Base-by-base conservation (phyloP, 768 basidiomycete species). In the Krasilnikovozyma curviuscula region DNA sequence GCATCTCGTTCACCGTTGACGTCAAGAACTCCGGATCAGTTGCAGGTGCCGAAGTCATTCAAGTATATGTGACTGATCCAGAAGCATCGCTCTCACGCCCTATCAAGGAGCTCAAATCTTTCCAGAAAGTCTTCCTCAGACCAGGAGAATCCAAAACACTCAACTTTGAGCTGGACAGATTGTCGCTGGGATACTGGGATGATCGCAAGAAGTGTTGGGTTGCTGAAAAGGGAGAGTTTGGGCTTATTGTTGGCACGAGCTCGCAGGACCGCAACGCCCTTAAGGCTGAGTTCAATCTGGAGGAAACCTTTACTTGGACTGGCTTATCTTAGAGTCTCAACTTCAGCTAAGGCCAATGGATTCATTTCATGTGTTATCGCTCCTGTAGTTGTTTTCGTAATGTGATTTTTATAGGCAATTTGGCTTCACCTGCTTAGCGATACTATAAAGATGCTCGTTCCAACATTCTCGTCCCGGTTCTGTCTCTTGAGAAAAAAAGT, bases 151-250 rank as follows among this genome's bases (percentile, higher is more conserved):
- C 27, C 28, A 66, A 67, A 56, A 41, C 12, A 45, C 46, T 51
- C 43, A 48, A 19, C 33, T 65, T 40, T 56, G 32, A 57, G 69
- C 49, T 67, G 63, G 48, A 42, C 42, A 47, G 24, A 29, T 24
- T 31, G n/a, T 43, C 52, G n/a, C 40, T 48, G 32, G 53, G 70
- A n/a, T 71, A 68, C 61, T 72, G 67, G 51, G 70, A 74, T 44
- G 70, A 71, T 32, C 61, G 64, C 39, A 62, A 60, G 46, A 58
- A 56, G 35, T 42, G 58, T 24, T 74, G 73, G 73, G 59, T 72
- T 21, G 71, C 67, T 30, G 73, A 73, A 57, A 63, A 59, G 28
- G 74, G 74, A 2, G 60, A 51, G 24, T 76, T 71, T 50, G 63
- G 59, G 24, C 63, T 76, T 9, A 56, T 65, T 19, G 66, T 76